Evolutionary conservation across 345 rosid species (phyloP), one percentile per base, ranked within the genome.

Genomic region (Carallia pectinifolia): DNA sequence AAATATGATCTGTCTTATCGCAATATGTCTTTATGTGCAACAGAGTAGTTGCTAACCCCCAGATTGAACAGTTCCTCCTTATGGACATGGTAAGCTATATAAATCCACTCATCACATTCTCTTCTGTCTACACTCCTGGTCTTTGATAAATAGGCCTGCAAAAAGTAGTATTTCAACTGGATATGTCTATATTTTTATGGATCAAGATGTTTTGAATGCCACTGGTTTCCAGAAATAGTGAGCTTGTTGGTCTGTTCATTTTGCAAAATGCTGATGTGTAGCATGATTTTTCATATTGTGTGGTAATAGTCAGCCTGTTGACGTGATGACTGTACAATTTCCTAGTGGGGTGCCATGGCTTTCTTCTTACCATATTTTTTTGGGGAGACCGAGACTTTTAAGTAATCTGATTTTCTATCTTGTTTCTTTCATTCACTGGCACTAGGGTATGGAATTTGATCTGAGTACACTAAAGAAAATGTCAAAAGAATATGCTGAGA

Each of bases 61-160:
- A 71, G 64, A 85, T 92, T n/a, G 85, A 87, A 61, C 70, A 82
- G 23, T 85, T 87, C 70, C 84, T 92, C 75, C 90, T 83, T 74
- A 66, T 89, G 92, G 89, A 95, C 84, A 38, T 92, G 93, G 97
- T 95, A 85, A 78, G 86, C 71, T 59, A 44, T 48, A 5, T 50
- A 33, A 70, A 44, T 12, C 0, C 5, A 12, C 17, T 12, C 50
- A 44, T 12, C 50, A 44, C 17, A 12, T 44, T 44, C 50, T 40
- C 3, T 3, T 9, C 3, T 10, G 10, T 40, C 4, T 40, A 40
- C 48, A 40, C 48, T 0, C 48, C 10, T 3, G 3, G 50, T 44
- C 16, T 44, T 44, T 44, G 16, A 44, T 44, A 44, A 10, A 44
- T 44, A 44, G 4, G 50, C 17, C 17, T 13, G 17, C 50, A 44